Evolutionary conservation across 1,139 yeast species (phyloP), one percentile per base, ranked within the genome.

Genomic region (Maudiozyma humilis): DNA sequence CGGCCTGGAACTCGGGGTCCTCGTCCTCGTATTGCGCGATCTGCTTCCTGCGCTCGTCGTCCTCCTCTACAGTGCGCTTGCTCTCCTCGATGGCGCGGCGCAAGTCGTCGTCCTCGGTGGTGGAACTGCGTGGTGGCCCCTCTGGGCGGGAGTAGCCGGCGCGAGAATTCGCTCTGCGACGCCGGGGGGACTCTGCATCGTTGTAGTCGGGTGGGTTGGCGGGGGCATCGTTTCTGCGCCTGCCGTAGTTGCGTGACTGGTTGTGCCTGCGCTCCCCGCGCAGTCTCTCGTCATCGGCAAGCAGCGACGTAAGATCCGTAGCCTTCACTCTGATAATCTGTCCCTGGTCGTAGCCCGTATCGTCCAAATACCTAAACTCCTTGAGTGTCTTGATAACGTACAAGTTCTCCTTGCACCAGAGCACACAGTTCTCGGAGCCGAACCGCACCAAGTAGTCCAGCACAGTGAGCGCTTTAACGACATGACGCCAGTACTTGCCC

Each of bases 401-500:
- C 42, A 89, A 65, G 62, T 91, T 91, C 63, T 88, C 96, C 62
- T 82, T 83, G 47, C 93, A 82, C 98, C 98, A 91, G 43, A 83
- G 70, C 8, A 91, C 96, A 58, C 93, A 93, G 56, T 85, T 84
- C 53, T 89, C 96, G 25, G 91, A 76, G 27, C 97, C 98, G 51
- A 75, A 77, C 54, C 94, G 78, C 23, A 91, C 88, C 52, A 91
- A 71, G 64, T 82, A 91, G 60, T 91, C 97, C 56, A 91, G 72
- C n/a, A 91, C 82, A 1, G 95, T 85, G 54, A 91, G 72, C 2
- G 93, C 79, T 65, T 91, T 93, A 53, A 94, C 93, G 39, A 91
- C 91, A 64, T 91, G 98, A 53, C 96, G 78, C 97, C 98, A 91
- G 67, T 91, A 86, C 64, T 89, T 91, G 47, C 98, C 98, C 70